Conservation (phyloP, 106 monocot genomes). For the Dioscorea alata region DNA sequence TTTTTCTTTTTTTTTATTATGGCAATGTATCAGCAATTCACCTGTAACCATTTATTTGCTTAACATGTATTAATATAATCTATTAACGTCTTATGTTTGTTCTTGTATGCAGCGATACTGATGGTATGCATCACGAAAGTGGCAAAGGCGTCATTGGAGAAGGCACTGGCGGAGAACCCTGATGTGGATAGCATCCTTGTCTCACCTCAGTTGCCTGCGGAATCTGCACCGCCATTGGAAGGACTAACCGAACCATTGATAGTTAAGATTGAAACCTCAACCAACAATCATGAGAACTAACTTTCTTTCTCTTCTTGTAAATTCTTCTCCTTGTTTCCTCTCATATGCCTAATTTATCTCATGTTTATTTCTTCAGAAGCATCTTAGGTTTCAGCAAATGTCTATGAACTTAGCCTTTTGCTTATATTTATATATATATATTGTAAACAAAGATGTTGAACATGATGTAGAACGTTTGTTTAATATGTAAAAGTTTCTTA, state of each 20-base stretch:
- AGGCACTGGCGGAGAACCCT: slow-evolving; percentile 73
- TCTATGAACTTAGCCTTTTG: too few species aligned
- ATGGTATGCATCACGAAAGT: slow-evolving; percentile 81
- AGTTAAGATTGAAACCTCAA: slow-evolving; percentile 53
- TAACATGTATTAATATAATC: neutral
- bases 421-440: too few species aligned
- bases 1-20: too few species aligned
- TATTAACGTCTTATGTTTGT: neutral
- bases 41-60: neutral
- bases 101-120: slow-evolving; percentile 42
- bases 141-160: slow-evolving; percentile 81
- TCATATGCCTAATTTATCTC: too few species aligned
- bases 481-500: too few species aligned
- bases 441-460: too few species aligned
- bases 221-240: neutral
- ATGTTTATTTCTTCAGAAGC: too few species aligned
- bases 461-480: too few species aligned
- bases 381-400: too few species aligned
- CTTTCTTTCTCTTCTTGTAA: neutral
- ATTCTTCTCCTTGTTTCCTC: neutral
- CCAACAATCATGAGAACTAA: slow-evolving; percentile 21
- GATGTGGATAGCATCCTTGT: slow-evolving; percentile 40
- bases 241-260: slow-evolving; percentile 61
- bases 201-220: slow-evolving; percentile 44
- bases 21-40: neutral